Conservation (phyloP, 2,329 filamentous ascomycete genomes). For the Nectriaceae sp. region DNA sequence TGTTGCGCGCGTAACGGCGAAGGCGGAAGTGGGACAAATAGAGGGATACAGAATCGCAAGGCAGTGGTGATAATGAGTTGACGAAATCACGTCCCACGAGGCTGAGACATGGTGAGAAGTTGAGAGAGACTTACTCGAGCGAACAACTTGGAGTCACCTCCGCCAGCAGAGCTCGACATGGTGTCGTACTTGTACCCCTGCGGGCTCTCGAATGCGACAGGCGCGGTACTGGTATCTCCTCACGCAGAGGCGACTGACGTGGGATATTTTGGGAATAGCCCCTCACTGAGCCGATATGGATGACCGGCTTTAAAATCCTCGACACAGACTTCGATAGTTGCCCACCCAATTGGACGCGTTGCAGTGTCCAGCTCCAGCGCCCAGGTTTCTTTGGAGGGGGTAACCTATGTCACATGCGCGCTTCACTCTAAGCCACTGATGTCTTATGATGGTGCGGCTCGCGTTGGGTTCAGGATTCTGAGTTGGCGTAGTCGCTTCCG, state of each 20-base stretch:
- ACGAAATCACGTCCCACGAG: constrained; percentile 14
- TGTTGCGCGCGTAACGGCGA: background rate
- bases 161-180: constrained; percentile 60
- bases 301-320: constrained; percentile 8
- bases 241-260: constrained; percentile 5
- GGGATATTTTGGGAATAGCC: constrained; percentile 26
- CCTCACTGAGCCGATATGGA: constrained; percentile 26
- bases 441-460: constrained; percentile 16
- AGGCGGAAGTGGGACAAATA: constrained; percentile 1
- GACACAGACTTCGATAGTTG: constrained; percentile 12
- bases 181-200: constrained; percentile 35
- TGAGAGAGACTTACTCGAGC: constrained; percentile 72
- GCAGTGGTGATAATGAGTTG: constrained; percentile 7
- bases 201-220: constrained; percentile 10
- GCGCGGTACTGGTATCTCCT: background rate
- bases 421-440: constrained; percentile 22
- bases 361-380: constrained; percentile 19
- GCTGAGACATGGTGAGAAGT: constrained; percentile 16
- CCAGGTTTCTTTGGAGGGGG: constrained; percentile 23
- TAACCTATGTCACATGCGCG: constrained; percentile 30
- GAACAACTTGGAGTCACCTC: constrained; percentile 99
- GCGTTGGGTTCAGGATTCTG: constrained; percentile 9
- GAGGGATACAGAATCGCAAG: constrained; percentile 4
- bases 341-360: constrained; percentile 27
- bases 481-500: background rate